phyloP scores from a whole-genome alignment of 2,329 filamentous ascomycete species.

The Plectosphaerella cucumerina region DNA sequence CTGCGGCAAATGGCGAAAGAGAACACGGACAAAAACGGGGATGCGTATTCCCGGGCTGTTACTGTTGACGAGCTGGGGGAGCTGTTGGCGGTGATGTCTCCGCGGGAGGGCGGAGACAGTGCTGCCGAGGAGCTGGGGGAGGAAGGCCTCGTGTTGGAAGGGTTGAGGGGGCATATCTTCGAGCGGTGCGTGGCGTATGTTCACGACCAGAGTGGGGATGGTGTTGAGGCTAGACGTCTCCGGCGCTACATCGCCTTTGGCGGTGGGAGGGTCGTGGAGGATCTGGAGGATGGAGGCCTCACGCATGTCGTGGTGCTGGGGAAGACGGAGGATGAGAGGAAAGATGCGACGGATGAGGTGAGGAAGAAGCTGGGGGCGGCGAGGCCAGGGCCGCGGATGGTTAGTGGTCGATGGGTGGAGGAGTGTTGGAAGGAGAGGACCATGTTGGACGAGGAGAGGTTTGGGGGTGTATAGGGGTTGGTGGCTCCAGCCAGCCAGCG shows the following conservation, averaged over 20 bases:
- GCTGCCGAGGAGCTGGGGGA: slow-evolving; percentile 44
- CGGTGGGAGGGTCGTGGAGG: slow-evolving; percentile 53
- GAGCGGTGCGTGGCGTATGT: slow-evolving; percentile 39
- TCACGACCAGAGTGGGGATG: slow-evolving; percentile 21
- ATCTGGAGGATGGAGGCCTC: slow-evolving; percentile 45
- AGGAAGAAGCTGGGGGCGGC: slow-evolving; percentile 40
- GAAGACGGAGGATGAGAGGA: slow-evolving; percentile 32
- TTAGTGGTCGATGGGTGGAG: slow-evolving; percentile 68
- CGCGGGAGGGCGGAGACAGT: slow-evolving; percentile 34
- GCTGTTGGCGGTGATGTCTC: slow-evolving; percentile 42
- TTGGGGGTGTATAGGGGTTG: slow-evolving; percentile 20
- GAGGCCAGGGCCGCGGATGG: slow-evolving; percentile 60
- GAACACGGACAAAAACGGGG: slow-evolving; percentile 73
- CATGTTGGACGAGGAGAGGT: slow-evolving; percentile 72
- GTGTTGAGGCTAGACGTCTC: slow-evolving; percentile 28
- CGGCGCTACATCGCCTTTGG: slow-evolving; percentile 64
- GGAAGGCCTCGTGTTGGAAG: slow-evolving; percentile 48
- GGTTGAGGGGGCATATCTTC: slow-evolving; percentile 50
- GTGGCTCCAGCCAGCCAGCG: too few species aligned
- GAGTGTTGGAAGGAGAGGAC: slow-evolving; percentile 79
- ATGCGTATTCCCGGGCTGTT: slow-evolving; percentile 76
- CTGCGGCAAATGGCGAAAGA: slow-evolving; percentile 49
- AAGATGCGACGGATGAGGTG: slow-evolving; percentile 35
- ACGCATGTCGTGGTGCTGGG: slow-evolving; percentile 68
- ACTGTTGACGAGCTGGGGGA: slow-evolving; percentile 56